phyloP scores from a whole-genome alignment of 108 stramenopile species.

The Aurantiochytrium sp. region DNA sequence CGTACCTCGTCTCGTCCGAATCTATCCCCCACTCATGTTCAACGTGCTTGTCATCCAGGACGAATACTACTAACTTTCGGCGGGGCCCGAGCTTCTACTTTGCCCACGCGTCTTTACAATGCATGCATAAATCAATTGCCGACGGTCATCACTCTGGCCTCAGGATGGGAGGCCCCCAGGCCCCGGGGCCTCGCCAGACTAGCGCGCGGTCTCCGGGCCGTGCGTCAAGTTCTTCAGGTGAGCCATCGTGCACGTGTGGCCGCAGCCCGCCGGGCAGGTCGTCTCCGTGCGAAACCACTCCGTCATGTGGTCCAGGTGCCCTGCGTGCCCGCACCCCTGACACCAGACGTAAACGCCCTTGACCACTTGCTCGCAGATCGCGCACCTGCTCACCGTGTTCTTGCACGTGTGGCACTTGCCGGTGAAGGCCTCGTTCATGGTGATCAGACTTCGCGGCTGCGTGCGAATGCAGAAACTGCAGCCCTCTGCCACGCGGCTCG shows the following conservation, averaged over 20 bases:
- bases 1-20: too few relatives aligned
- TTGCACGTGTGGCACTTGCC: background rate
- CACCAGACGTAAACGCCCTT: slow-evolving; percentile 22
- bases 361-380: slow-evolving; percentile 8
- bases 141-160: too few relatives aligned
- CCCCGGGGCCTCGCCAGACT: too few relatives aligned
- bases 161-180: too few relatives aligned
- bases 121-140: too few relatives aligned
- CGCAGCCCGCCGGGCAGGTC: slow-evolving; percentile 33
- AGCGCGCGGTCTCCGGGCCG: too few relatives aligned
- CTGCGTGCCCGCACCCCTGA: slow-evolving; percentile 22
- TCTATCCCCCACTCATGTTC: too few relatives aligned
- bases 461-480: background rate
- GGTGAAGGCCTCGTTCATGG: background rate
- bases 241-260: background rate
- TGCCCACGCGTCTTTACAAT: too few relatives aligned
- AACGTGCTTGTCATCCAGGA: too few relatives aligned
- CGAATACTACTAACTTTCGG: too few relatives aligned
- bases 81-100: too few relatives aligned
- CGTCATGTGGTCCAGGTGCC: slow-evolving; percentile 29
- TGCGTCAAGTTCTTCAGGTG: too few relatives aligned
- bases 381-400: background rate
- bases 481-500: background rate
- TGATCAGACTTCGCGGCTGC: background rate
- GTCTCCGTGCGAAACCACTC: slow-evolving; percentile 28